Evolutionary conservation across 225 moss, liverwort and hornwort genomes (phyloP), one percentile per base, ranked within the genome.

Genomic region (Straminergon stramineum): DNA sequence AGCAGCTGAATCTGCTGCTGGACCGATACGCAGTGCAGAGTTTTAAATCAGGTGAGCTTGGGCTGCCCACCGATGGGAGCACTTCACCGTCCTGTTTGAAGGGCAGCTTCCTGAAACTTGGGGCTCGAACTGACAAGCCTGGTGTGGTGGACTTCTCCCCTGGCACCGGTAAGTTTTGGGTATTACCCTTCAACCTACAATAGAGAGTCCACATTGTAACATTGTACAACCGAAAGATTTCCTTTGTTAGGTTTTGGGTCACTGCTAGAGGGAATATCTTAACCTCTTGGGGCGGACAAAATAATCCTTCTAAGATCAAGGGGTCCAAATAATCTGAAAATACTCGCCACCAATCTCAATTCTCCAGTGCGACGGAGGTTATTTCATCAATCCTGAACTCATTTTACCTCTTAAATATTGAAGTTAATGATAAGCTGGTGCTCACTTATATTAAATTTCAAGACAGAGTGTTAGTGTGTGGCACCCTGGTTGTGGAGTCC

Each of bases 1-100:
- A 84, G 82, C 92, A 85, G 65, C 67, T 89, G 65, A 88, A 63
- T 60, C 79, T 87, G 31, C 91, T 95, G 57, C 68, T 96, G 31
- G 98, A 95, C 88, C 94, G 92, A 15, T 97, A 94, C 84, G 92
- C 98, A 48, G 87, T 92, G 51, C 91, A 95, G 43, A 93, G 90
- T 58, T 87, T 84, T 62, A 84, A 67, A 53, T 5, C 84, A 15
- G 43, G 32, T 6, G 84, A 74, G 55, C 31, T 63, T 7, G 88
- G 15, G 14, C 16, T 65, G 23, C 89, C 88, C 78, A 90, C 92
- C 2, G 87, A 84, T 31, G 69, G 78, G 51, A 92, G 89, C 87
- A 89, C 84, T 32, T 96, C 97, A 18, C 93, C 94, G 13, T 92
- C 94, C 19, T 62, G 74, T 13, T 58, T 79, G 52, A 91, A 92